Percentiles rank a stretch among this genome's conserved stretches.
phyloP scores from a whole-genome alignment of 2,329 filamentous ascomycete species.

The Meredithiella fracta region DNA sequence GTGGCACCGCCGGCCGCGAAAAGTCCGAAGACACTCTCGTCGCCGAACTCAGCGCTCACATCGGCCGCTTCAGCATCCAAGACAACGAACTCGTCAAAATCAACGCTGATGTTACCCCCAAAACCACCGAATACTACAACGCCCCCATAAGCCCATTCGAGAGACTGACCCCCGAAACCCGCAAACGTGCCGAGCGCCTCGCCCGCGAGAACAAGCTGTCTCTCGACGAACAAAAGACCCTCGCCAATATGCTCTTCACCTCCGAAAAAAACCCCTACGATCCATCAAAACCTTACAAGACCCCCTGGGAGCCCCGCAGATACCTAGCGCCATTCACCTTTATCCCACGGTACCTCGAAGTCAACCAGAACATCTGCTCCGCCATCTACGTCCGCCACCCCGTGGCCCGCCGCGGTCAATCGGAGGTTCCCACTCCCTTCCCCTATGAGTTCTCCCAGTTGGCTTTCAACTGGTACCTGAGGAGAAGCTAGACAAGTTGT shows the following conservation, averaged over 20 bases:
- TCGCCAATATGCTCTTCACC: constrained; percentile 41
- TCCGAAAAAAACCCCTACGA: constrained; percentile 65
- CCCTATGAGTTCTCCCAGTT: constrained; percentile 52
- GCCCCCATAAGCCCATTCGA: constrained; percentile 13
- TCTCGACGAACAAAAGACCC: constrained; percentile 34
- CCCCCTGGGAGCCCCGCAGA: constrained; percentile 73
- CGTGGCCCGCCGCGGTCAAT: constrained; percentile 63
- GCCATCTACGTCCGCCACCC: constrained; percentile 92
- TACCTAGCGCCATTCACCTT: constrained; percentile 90
- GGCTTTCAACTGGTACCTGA: constrained; percentile 88
- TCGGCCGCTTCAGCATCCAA: constrained; percentile 29
- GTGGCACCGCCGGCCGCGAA: constrained; percentile 21
- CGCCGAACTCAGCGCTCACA: constrained; percentile 35
- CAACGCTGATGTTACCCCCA: constrained; percentile 10
- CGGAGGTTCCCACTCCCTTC: constrained; percentile 78
- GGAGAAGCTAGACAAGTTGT: constrained; percentile 43
- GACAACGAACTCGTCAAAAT: constrained; percentile 15
- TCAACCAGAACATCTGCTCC: constrained; percentile 92
- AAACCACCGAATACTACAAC: constrained; percentile 7
- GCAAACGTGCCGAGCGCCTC: constrained; percentile 21
- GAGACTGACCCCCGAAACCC: constrained; percentile 10
- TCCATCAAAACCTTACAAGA: constrained; percentile 64
- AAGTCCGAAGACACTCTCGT: constrained; percentile 32
- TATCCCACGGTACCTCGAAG: constrained; percentile 87
- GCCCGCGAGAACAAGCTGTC: constrained; percentile 23